These are phyloP conservation scores for Cercospora zeina DNA, from an alignment of 2,329 filamentous ascomycete species.

Conservation along the genomic window DNA sequence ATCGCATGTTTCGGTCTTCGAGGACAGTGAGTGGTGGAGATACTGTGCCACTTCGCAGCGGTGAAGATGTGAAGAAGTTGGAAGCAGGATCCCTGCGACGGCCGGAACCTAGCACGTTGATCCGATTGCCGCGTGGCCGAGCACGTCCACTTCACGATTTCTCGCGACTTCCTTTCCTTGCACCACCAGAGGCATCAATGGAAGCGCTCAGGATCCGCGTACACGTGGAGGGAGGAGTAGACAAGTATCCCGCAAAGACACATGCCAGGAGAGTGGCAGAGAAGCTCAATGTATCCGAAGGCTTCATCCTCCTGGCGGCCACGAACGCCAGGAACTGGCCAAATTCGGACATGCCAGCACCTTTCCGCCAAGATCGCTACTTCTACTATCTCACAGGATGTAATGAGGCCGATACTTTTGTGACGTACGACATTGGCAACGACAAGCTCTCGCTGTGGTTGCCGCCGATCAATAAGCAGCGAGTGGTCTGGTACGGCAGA, in stretches of 20 bases:
- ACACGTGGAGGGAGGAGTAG: conserved; percentile 12
- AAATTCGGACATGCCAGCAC: conserved; percentile 80
- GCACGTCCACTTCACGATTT: background rate
- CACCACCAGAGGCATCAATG: background rate
- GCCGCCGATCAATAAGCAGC: conserved; percentile 81
- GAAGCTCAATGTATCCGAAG: conserved; percentile 64
- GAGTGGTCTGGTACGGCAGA: conserved; percentile 90
- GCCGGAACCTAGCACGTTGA: background rate
- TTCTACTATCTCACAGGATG: conserved; percentile 96
- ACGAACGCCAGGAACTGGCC: conserved; percentile 34
- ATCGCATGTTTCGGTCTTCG: background rate
- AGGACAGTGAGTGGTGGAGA: background rate
- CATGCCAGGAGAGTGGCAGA: conserved; percentile 81
- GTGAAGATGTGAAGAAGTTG: background rate
- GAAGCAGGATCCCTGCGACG: conserved; percentile 1
- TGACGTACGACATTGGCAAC: conserved; percentile 75
- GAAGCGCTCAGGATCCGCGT: conserved; percentile 18
- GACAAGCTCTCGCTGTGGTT: conserved; percentile 83
- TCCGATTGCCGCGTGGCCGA: background rate
- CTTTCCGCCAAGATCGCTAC: conserved; percentile 74
- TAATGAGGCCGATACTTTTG: conserved; percentile 74
- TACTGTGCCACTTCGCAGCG: background rate
- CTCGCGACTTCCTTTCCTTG: background rate
- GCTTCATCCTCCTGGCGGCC: conserved; percentile 82
- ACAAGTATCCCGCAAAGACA: conserved; percentile 76